Evolutionary conservation across 345 rosid genomes (phyloP), one percentile per base, ranked within the genome.

Genomic region (Diplotaxis tenuifolia): DNA sequence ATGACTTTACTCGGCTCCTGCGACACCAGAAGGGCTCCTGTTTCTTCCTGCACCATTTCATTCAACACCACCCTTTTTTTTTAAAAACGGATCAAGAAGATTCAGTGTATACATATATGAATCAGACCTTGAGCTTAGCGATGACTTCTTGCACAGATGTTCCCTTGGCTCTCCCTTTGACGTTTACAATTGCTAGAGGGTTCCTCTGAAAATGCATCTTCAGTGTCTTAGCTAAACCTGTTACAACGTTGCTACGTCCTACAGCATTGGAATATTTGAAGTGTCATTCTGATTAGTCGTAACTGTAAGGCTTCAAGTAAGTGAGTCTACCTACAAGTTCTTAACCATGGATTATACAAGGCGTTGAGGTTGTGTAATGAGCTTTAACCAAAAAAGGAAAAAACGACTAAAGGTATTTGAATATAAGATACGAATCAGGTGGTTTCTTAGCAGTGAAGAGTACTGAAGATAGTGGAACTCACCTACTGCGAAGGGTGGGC

Each of bases 1-100:
- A 91, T 89, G 50, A 94, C 86, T 81, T 89, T 94, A 82, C 84
- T 88, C 50, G 97, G 96, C 86, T 91, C 98, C 81, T 84, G 98
- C 50, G 96, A 94, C 67, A 91, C 84, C 20, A 94, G 78, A 75
- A 89, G 58, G 7, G 90, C 89, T 18, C 96, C 97, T 4, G 97
- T 94, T 52, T 85, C 93, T 89, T 91, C 86, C 97, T 92, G 87
- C 67, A 52, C 32, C 32, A 7, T 47, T 61, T 0, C 15, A 50
- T 56, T 12, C 31, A 22, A 42, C n/a, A 67, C 18, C 67, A 67
- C 8, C 47, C 47, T 3, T 9, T n/a, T 62, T 20, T 53, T 52
- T 38, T 15, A 11, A n/a, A 62, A 12, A 16, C 20, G 9, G 47
- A 58, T 3, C 47, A 55, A 66, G 11, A 42, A n/a, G n/a, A n/a